Base-by-base conservation (phyloP, 441 rosid genomes). In the Populus hybrid region DNA sequence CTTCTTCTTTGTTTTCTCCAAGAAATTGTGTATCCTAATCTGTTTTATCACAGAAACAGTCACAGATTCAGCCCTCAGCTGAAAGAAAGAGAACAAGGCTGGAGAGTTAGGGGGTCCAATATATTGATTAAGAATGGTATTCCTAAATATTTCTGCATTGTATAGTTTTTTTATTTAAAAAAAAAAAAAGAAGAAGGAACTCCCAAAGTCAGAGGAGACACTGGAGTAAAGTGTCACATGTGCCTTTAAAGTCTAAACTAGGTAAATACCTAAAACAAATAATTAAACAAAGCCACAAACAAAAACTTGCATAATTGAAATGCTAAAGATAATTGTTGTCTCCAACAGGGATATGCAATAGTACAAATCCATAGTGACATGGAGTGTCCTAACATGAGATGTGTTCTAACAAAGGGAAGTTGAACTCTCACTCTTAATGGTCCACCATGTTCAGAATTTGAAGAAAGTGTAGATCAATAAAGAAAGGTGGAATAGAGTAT, bases 1-100 rank as follows among this genome's bases (percentile, higher is more conserved):
- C 77, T 90, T 90, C 86, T 79, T 89, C 83, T 82, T 93, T 73
- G 94, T 89, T 85, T 92, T 92, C 84, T 90, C 93, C 88, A 93
- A 80, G 83, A 97, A 89, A 36, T 86, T 89, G 79, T 86, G 87
- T 85, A 94, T 90, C 80, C 87, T 88, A 59, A 86, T 88, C 98
- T 94, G 90, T 72, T 70, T 80, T 84, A 40, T 78, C 42, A 70
- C 16, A 79, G 57, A 72, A 81, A 32, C 24, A 54, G 28, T 69
- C 16, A 61, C 14, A 38, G 20, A 77, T 78, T 26, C 36, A 72
- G 38, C 14, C 24, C 28, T 73, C 70, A 64, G 69, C 63, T 70
- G 69, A 34, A 54, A 75, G 59, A 26, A 30, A 78, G 28, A 26
- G 72, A 76, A 71, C 32, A 32, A 35, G 59, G 4, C 54, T 34